A percentile compares a stretch with the other conserved stretches of the same genome.
These are phyloP conservation scores for Pseudogymnoascus sp. DNA, from an alignment of 2,329 filamentous ascomycete species.

Conservation along the genomic window DNA sequence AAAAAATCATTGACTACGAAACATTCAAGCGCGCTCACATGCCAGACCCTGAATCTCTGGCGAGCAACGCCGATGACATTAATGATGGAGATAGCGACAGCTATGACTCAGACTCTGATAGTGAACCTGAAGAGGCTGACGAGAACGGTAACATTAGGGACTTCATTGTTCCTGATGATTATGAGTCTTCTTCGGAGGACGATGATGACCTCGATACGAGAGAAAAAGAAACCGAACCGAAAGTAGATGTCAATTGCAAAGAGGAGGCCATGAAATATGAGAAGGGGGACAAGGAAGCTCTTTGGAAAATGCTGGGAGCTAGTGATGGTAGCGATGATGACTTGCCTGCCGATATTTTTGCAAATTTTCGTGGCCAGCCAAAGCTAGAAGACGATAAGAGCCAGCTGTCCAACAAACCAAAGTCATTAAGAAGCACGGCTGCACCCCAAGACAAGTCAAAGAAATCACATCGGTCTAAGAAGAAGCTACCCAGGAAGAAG, in stretches of 20 bases:
- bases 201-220: conserved; percentile 14
- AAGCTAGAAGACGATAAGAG: conserved; percentile 6
- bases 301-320: background rate
- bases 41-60: conserved; percentile 38
- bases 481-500: conserved; percentile 18
- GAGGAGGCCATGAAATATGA: background rate
- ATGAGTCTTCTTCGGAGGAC: conserved; percentile 24
- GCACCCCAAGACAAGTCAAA: background rate
- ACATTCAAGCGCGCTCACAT: conserved; percentile 68
- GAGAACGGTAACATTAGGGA: conserved; percentile 38
- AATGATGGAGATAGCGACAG: conserved; percentile 23
- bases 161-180: conserved; percentile 48
- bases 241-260: background rate
- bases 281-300: background rate
- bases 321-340: conserved; percentile 2
- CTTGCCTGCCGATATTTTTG: background rate
- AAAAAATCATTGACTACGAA: conserved; percentile 63
- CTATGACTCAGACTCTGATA: conserved; percentile 29
- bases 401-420: background rate
- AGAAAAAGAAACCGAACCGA: background rate
- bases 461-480: conserved; percentile 8
- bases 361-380: background rate
- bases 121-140: conserved; percentile 32
- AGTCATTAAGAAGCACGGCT: background rate
- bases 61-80: conserved; percentile 18